Evolutionary conservation across 163 green algal species (phyloP).

Genomic region (Chlorella variabilis): DNA sequence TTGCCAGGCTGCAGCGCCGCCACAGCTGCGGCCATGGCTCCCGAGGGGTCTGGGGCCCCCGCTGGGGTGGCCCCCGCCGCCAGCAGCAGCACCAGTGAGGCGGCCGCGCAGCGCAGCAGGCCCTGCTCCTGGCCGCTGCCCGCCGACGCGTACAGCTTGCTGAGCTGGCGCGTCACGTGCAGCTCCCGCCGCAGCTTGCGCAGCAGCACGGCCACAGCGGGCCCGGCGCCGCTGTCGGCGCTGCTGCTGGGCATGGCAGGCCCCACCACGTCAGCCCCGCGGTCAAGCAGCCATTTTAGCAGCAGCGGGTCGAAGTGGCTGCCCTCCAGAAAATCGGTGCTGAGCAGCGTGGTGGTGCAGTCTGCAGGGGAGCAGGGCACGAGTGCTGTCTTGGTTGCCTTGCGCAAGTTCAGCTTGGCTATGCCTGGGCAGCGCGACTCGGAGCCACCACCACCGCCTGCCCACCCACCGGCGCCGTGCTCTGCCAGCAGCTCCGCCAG

Average conservation of each 20-base stretch:
- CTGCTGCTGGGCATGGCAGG: not conserved
- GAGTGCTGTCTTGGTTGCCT: not conserved
- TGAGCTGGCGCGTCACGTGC: slow-evolving; percentile 15
- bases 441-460: not conserved
- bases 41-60: not conserved
- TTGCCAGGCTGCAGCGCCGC: not conserved
- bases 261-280: not conserved
- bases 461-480: not conserved
- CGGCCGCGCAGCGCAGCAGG: slow-evolving; percentile 12
- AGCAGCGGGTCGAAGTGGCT: slow-evolving; percentile 14
- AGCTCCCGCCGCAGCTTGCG: slow-evolving; percentile 1
- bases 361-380: not conserved
- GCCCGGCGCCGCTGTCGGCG: not conserved
- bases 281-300: slow-evolving; percentile 28
- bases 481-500: slow-evolving; percentile 5
- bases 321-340: slow-evolving; percentile 5
- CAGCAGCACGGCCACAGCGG: not conserved
- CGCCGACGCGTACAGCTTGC: slow-evolving; percentile 14
- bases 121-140: slow-evolving; percentile 2
- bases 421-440: not conserved
- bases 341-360: slow-evolving; percentile 2
- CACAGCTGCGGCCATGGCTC: not conserved
- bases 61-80: slow-evolving; percentile 5
- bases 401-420: not conserved
- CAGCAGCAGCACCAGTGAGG: not conserved